Evolutionary conservation across 2,329 filamentous ascomycete species (phyloP), one percentile per base, ranked within the genome.

Genomic region (Ustilaginoidea virens): DNA sequence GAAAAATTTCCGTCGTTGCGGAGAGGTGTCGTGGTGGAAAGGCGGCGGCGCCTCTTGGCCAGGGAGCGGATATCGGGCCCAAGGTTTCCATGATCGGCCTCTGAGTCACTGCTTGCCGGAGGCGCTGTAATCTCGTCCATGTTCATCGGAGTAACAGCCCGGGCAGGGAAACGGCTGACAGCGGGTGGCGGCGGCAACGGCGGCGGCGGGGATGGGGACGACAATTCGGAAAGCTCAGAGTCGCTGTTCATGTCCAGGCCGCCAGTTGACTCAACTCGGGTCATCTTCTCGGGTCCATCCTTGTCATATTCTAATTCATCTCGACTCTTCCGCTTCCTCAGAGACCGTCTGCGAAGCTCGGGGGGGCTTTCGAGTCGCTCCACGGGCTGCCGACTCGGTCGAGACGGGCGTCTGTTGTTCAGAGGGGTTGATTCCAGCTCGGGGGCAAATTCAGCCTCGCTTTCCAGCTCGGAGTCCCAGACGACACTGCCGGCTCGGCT

Each of bases 391-490:
- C 34, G 29, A 26, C 40, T 39, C 11, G 50, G 48, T 27, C 48
- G 47, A 23, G 51, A 53, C 20, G 55, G 53, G 13, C 63, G 51
- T 27, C 46, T 37, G 17, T 41, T 45, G 33, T 70, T 66, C 16
- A 77, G 43, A 4, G 76, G 75, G 5, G 77, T 81, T 11, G 74
- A 76, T 51, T 79, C 74, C 17, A 71, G 73, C 32, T 80, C 73
- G 64, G 75, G 29, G 58, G 63, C 43, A 70, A 76, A 39, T 39
- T 61, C 48, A 36, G 51, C 39, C 29, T 66, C 61, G 14, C 66
- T 56, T 8, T 57, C 51, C 18, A 39, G 41, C 18, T 52, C 53
- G 17, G 43, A 47, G 33, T 43, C 45, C 39, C 28, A 43, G 34
- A 49, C 47, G 17, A 46, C 44, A 5, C 32, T 47, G 20, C 35